Base-by-base conservation (phyloP, 805 yeast species). In the Martiniozyma abietophila region DNA sequence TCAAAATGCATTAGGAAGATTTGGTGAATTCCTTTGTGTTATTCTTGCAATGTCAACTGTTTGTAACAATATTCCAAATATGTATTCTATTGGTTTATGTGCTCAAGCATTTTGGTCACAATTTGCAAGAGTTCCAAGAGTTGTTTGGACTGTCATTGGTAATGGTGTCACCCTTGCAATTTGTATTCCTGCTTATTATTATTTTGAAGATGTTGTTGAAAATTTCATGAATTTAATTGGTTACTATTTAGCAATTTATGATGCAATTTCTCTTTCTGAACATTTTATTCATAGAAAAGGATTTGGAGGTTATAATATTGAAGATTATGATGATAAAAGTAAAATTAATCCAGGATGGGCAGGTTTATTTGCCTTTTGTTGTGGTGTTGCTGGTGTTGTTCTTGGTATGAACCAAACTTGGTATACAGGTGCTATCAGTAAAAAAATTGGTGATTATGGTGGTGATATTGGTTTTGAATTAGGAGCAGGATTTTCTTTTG, bases 181-280 rank as follows among this genome's bases (percentile, higher is more conserved):
- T 51, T 75, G 94, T 50, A 86, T 86, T 46, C 94, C 95, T 31
- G 95, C 83, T 32, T 81, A 79, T 64, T 79, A 80, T 65, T 56
- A 69, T 42, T 85, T 88, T 58, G 72, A 67, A 38, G 48, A 56
- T 3, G 86, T 82, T 49, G 80, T 88, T 80, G 67, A 70, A 40
- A 75, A 83, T 62, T 88, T 88, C 62, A 85, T 88, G 96, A 76
- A 83, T 64, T 63, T 86, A 55, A 85, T 88, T 58, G 89, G 83
- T 46, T 88, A 88, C 69, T 86, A 89, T 73, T 68, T 86, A 53
- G 83, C 94, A 40, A 79, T 86, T 50, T 88, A 86, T 62, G 74
- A 74, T 49, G 74, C 81, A 32, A 76, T 88, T 57, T 59, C 73
- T 18, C 57, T 80, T n/a, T 70, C 83, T 26, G 96, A 86, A 59